Evolutionary conservation across 257 asterid species (phyloP).

Genomic region (Solanum piurae): DNA sequence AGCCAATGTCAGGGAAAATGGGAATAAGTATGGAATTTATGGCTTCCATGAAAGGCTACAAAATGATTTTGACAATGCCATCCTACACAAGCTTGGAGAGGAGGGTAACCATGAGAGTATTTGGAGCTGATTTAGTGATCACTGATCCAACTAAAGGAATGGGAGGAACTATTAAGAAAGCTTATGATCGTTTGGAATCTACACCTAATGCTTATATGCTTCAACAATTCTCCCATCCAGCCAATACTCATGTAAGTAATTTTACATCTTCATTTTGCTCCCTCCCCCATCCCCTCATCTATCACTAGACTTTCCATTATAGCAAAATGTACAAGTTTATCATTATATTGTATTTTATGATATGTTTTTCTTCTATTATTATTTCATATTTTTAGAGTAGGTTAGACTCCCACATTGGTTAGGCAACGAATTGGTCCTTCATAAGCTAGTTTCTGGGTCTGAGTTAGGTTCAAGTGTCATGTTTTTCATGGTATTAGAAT

Average conservation of each 20-base stretch:
- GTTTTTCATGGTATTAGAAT: not conserved
- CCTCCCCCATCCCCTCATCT: not conserved
- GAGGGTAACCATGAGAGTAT: conserved; percentile 86
- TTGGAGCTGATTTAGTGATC: conserved; percentile 82
- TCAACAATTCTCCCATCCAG: conserved; percentile 39
- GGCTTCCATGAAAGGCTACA: conserved; percentile 96
- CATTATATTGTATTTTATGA: not conserved
- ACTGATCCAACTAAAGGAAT: conserved; percentile 68
- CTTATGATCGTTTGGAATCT: conserved; percentile 28
- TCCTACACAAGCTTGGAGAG: conserved; percentile 95
- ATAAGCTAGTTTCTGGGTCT: not conserved
- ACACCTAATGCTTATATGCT: conserved; percentile 46
- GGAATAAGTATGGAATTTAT: conserved; percentile 96
- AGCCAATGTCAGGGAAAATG: conserved; percentile 98
- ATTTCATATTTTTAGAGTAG: not conserved
- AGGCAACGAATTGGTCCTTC: too few species aligned
- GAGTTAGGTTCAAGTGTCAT: not conserved
- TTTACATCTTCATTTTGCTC: not conserved
- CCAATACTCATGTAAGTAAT: conserved; percentile 31
- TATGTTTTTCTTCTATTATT: not conserved
- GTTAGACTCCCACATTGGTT: not conserved
- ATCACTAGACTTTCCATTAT: not conserved
- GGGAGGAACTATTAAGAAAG: conserved; percentile 38
- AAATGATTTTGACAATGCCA: conserved; percentile 93
- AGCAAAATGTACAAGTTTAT: not conserved